Percentiles rank a stretch among this genome's conserved stretches.
These are phyloP conservation scores for Fusarium sp. DNA, from an alignment of 2,329 filamentous ascomycete genomes.

Conservation along the genomic window DNA sequence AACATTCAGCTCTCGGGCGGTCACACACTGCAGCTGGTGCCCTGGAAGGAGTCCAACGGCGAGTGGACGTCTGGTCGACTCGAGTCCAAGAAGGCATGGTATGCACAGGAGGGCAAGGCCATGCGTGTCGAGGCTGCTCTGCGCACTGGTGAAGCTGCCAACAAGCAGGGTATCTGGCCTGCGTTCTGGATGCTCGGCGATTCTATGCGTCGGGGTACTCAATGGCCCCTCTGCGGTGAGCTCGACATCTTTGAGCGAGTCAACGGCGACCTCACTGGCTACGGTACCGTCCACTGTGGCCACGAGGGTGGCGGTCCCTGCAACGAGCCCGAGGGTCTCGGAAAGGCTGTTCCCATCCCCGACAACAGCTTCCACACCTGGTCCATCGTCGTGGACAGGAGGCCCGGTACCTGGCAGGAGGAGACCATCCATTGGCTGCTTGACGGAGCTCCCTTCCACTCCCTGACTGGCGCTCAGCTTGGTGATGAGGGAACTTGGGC, in stretches of 20 bases:
- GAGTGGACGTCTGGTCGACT: constrained; percentile 64
- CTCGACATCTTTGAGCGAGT: constrained; percentile 64
- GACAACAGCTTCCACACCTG: constrained; percentile 63
- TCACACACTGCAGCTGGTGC: constrained; percentile 64
- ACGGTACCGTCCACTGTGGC: constrained; percentile 63
- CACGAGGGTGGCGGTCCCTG: constrained; percentile 57
- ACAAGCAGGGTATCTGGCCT: constrained; percentile 64
- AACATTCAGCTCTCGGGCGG: constrained; percentile 65
- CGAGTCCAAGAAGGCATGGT: constrained; percentile 61
- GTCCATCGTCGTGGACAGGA: constrained; percentile 61
- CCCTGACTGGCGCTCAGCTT: constrained; percentile 56
- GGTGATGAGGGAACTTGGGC: constrained; percentile 57
- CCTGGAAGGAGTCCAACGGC: constrained; percentile 52
- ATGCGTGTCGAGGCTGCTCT: constrained; percentile 60
- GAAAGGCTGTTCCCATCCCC: constrained; percentile 52
- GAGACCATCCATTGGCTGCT: constrained; percentile 63
- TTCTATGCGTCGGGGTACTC: constrained; percentile 57
- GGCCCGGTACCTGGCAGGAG: constrained; percentile 55
- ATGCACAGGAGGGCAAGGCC: constrained; percentile 53
- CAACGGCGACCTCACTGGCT: constrained; percentile 58
- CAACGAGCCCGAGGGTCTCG: constrained; percentile 59
- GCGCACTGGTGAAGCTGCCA: constrained; percentile 55
- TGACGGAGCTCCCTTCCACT: constrained; percentile 58
- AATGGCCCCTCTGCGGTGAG: constrained; percentile 64
- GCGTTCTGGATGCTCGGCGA: constrained; percentile 66